These are phyloP conservation scores for Trichoderma aggressivum DNA, from an alignment of 2,329 filamentous ascomycete species.

Conservation along the genomic window DNA sequence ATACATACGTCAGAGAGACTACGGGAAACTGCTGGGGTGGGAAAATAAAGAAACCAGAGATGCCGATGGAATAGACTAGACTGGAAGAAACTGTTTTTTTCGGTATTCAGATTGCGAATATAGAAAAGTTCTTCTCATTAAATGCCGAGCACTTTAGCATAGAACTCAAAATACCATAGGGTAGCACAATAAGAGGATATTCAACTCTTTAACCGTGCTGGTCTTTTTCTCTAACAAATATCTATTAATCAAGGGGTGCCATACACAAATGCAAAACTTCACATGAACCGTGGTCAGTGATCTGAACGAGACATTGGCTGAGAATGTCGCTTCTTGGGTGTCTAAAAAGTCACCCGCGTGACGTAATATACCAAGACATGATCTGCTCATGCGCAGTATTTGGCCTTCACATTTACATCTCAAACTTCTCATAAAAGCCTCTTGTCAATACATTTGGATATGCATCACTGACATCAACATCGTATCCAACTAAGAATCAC, in stretches of 20 bases:
- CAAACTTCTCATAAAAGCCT: background rate
- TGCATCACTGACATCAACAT: background rate
- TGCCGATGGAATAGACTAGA: background rate
- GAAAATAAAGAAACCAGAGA: background rate
- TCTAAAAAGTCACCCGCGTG: background rate
- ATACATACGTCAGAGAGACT: background rate
- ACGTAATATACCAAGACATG: background rate
- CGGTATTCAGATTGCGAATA: background rate
- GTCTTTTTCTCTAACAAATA: background rate
- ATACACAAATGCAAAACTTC: background rate
- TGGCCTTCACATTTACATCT: background rate
- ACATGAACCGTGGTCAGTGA: background rate
- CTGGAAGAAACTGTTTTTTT: background rate
- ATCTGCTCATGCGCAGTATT: background rate
- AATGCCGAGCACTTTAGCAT: background rate
- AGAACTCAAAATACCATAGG: background rate
- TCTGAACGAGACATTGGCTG: background rate
- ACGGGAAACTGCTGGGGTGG: background rate
- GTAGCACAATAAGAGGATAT: background rate
- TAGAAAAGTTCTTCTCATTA: background rate
- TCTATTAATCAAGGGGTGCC: background rate
- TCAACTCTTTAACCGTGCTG: background rate
- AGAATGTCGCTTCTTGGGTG: background rate
- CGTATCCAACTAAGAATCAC: background rate
- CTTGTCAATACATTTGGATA: background rate